Evolutionary conservation across 192 early-diverging fungal genomes (phyloP).

Genomic region (Coemansia sp.): DNA sequence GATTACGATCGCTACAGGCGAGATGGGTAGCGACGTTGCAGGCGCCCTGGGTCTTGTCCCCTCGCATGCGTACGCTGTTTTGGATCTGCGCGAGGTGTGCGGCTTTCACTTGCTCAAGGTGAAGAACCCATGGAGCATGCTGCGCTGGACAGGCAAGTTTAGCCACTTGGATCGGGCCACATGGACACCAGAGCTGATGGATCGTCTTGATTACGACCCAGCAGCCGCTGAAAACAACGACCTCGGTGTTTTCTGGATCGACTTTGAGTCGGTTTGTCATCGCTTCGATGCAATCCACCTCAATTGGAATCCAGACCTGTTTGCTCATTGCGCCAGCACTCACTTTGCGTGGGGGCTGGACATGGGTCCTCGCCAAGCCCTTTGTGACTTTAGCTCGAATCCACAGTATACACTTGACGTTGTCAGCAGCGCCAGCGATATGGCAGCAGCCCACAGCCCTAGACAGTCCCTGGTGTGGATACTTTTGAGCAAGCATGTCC

Average conservation of each 20-base stretch:
- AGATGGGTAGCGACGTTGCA: slow-evolving; percentile 66
- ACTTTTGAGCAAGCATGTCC: slow-evolving; percentile 81
- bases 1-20: slow-evolving; percentile 83
- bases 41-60: slow-evolving; percentile 73
- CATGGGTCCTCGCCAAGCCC: slow-evolving; percentile 53
- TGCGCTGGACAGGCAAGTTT: slow-evolving; percentile 80
- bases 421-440: slow-evolving; percentile 10
- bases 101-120: slow-evolving; percentile 75
- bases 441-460: not conserved
- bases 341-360: slow-evolving; percentile 57
- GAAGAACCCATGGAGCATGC: slow-evolving; percentile 92
- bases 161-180: slow-evolving; percentile 61
- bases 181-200: slow-evolving; percentile 73
- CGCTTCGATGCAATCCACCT: slow-evolving; percentile 86
- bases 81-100: slow-evolving; percentile 62
- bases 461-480: slow-evolving; percentile 64
- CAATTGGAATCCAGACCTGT: slow-evolving; percentile 84
- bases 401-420: slow-evolving; percentile 78
- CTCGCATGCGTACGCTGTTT: slow-evolving; percentile 87
- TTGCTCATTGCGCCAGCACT: slow-evolving; percentile 63
- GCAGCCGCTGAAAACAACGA: slow-evolving; percentile 63
- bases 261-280: slow-evolving; percentile 74
- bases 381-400: slow-evolving; percentile 68
- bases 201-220: slow-evolving; percentile 71
- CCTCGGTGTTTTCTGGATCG: slow-evolving; percentile 87